Evolutionary conservation across 1,284 basidiomycete species (phyloP).

Genomic region (Leccinum subfulvum): DNA sequence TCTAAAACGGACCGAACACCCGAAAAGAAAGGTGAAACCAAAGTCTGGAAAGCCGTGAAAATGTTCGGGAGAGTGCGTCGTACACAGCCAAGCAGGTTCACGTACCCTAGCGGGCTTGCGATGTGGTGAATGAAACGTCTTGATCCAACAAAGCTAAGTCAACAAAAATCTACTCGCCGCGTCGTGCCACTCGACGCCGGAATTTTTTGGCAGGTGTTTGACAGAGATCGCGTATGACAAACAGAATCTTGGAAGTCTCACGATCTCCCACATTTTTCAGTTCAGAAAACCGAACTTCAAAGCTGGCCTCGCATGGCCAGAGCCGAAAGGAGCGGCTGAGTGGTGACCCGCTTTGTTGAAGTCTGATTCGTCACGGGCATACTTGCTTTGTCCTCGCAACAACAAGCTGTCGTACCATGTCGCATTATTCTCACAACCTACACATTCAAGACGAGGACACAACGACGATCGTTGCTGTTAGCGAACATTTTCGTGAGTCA

Average conservation of each 20-base stretch:
- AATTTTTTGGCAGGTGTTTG: not conserved
- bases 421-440: not conserved
- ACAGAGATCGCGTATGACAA: constrained; percentile 7
- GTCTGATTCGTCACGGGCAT: constrained; percentile 9
- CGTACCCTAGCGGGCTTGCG: no score
- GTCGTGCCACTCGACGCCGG: constrained; percentile 10
- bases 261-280: constrained; percentile 12
- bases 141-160: not conserved
- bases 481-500: not conserved
- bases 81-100: no score
- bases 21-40: no score
- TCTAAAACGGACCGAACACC: no score
- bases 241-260: constrained; percentile 15
- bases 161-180: not conserved
- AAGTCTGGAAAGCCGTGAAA: no score
- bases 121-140: no score
- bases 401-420: no score
- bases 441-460: not conserved
- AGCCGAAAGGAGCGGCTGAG: not conserved
- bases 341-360: constrained; percentile 18
- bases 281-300: not conserved
- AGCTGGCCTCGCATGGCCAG: not conserved
- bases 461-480: not conserved
- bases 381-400: constrained; percentile 11
- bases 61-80: no score